Conservation (phyloP, 2,329 filamentous ascomycete species). For the Fusarium oxysporum region DNA sequence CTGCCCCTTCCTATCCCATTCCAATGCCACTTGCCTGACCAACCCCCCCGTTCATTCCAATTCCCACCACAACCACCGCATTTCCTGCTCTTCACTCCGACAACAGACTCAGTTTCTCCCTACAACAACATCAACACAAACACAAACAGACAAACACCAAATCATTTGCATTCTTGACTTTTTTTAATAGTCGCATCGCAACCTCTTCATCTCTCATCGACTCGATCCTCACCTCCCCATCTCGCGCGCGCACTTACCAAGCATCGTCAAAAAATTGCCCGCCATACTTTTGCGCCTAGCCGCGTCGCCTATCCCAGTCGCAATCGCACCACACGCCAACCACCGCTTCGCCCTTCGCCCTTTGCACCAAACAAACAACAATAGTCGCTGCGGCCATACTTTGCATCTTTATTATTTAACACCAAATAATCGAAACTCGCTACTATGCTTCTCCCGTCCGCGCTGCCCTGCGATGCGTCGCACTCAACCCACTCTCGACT, state of each 20-base stretch:
- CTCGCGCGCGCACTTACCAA: slow-evolving; percentile 12
- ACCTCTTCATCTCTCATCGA: neutral
- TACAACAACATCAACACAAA: slow-evolving; percentile 40
- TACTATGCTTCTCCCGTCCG: slow-evolving; percentile 70
- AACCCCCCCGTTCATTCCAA: slow-evolving; percentile 43
- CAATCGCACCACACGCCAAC: slow-evolving; percentile 43
- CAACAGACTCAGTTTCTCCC: slow-evolving; percentile 33
- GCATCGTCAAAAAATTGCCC: neutral
- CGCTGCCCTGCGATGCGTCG: slow-evolving; percentile 68
- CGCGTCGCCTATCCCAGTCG: slow-evolving; percentile 30
- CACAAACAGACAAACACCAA: slow-evolving; percentile 30
- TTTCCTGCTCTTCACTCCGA: slow-evolving; percentile 41
- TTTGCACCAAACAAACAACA: slow-evolving; percentile 21
- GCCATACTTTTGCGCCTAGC: slow-evolving; percentile 31
- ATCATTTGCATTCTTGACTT: slow-evolving; percentile 5
- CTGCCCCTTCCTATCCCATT: slow-evolving; percentile 40
- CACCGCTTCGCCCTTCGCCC: slow-evolving; percentile 19
- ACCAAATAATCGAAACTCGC: slow-evolving; percentile 18
- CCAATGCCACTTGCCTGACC: slow-evolving; percentile 40
- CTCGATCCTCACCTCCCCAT: neutral
- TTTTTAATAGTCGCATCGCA: slow-evolving; percentile 9
- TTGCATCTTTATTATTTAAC: neutral
- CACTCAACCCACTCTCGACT: slow-evolving; percentile 57
- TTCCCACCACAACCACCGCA: slow-evolving; percentile 41
- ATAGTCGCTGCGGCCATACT: neutral